Conservation (phyloP, 108 stramenopile genomes). For the Fragilaria crotonensis region DNA sequence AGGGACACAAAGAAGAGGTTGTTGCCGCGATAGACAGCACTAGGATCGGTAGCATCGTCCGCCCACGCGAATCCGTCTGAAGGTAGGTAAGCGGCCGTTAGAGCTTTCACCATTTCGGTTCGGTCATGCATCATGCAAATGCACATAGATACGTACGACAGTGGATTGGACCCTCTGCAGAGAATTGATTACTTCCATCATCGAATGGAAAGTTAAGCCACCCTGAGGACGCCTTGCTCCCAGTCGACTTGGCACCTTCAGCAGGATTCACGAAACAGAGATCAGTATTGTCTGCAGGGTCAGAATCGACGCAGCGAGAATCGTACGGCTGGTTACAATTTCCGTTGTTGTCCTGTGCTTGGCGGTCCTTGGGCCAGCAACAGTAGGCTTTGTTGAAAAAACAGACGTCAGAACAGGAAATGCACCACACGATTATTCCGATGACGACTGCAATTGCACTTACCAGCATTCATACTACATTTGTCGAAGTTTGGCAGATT, state of each 20-base stretch:
- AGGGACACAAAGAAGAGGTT: constrained; percentile 44
- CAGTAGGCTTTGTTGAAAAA: constrained; percentile 23
- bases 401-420: neutral
- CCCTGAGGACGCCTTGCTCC: neutral
- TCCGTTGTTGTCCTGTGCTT: constrained; percentile 42
- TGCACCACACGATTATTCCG: neutral
- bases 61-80: constrained; percentile 36
- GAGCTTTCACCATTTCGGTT: too few relatives aligned
- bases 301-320: constrained; percentile 30
- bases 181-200: neutral
- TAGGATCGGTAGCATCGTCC: constrained; percentile 2
- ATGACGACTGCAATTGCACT: neutral
- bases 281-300: constrained; percentile 46
- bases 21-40: constrained; percentile 10
- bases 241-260: constrained; percentile 6
- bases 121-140: too few relatives aligned
- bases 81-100: too few relatives aligned
- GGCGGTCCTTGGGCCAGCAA: constrained; percentile 52
- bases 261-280: constrained; percentile 31
- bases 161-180: constrained; percentile 17
- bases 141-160: constrained; percentile 12
- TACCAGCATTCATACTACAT: constrained; percentile 1
- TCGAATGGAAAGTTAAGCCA: constrained; percentile 1
- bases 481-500: constrained; percentile 6
- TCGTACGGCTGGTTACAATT: constrained; percentile 29